Evolutionary conservation across 2,329 filamentous ascomycete genomes (phyloP), one percentile per base, ranked within the genome.

Genomic region (Epichloe brachyelytri): DNA sequence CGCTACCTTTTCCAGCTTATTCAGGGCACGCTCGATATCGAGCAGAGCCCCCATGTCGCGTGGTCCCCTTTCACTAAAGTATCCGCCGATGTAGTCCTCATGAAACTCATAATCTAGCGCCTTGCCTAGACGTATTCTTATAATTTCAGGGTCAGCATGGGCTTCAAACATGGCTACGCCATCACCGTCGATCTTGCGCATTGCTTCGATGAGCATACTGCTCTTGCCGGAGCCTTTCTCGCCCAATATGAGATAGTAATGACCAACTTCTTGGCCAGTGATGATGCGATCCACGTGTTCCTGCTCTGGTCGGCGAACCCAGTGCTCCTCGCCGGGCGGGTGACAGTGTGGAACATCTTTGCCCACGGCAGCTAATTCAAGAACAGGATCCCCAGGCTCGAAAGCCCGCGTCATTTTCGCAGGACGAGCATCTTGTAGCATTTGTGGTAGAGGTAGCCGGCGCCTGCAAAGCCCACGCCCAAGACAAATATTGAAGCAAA

Each of bases 171-270:
- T 95, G 58, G 90, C 85, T 43, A 91, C 84, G 20, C 88, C 88
- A 54, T 93, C 85, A 4, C 89, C 93, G 55, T 95, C 80, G 51
- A 90, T 84, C 66, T 94, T 94, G 50, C 84, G 82, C 91, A 98
- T 98, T 8, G 88, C 88, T 64, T 97, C 88, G 19, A 98, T 60
- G 36, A 98, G 71, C 93, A 98, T 97, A 58, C 87, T 94, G 54
- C 87, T 94, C 72, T 98, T 98, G 6, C 93, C 93, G 0, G 88
- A 94, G 5, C 93, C 93, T 69, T 98, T 97, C 63, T 97, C 93
- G 43, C 93, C 93, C 45, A 97, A 82, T 2, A 98, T 73, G 2
- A 98, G 76, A 66, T 93, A 87, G 63, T 98, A 98, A 63, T 94
- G 89, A 11, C 93, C 93, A 44, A 74, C 73, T 30, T 80, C 74